phyloP scores from a whole-genome alignment of 495 filamentous ascomycete species.

The Emericellopsis terricola region DNA sequence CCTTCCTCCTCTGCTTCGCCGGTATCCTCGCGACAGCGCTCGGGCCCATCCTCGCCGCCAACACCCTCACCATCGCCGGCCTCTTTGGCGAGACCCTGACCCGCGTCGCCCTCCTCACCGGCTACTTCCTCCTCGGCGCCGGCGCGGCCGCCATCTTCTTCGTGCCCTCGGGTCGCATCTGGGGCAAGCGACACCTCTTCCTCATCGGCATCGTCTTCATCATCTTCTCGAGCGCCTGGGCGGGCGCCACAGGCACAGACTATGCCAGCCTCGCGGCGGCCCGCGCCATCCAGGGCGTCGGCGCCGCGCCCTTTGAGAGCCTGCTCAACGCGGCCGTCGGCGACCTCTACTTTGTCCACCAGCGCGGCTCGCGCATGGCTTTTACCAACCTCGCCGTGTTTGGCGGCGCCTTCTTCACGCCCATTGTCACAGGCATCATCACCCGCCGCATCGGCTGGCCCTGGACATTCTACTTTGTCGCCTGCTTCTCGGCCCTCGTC shows the following conservation, averaged over 20 bases:
- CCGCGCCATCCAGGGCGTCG: slow-evolving; percentile 57
- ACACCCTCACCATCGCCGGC: slow-evolving; percentile 53
- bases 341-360: slow-evolving; percentile 61
- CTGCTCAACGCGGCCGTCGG: slow-evolving; percentile 62
- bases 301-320: slow-evolving; percentile 58
- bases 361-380: slow-evolving; percentile 81
- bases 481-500: slow-evolving; percentile 47
- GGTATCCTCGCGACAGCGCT: slow-evolving; percentile 68
- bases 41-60: slow-evolving; percentile 72
- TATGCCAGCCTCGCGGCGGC: slow-evolving; percentile 60
- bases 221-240: slow-evolving; percentile 58
- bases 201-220: slow-evolving; percentile 61
- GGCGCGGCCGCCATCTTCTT: slow-evolving; percentile 66
- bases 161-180: slow-evolving; percentile 75
- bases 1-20: slow-evolving; percentile 55
- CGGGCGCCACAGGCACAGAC: slow-evolving; percentile 44
- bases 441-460: slow-evolving; percentile 57
- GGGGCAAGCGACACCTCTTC: slow-evolving; percentile 83
- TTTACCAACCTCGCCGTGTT: slow-evolving; percentile 77
- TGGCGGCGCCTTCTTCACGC: slow-evolving; percentile 83
- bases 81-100: slow-evolving; percentile 42
- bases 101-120: slow-evolving; percentile 63
- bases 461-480: slow-evolving; percentile 62
- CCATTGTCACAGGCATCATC: slow-evolving; percentile 74
- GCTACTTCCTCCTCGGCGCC: slow-evolving; percentile 72